These are phyloP conservation scores for Penicillium bialowiezense DNA, from an alignment of 495 filamentous ascomycete species.

Conservation along the genomic window DNA sequence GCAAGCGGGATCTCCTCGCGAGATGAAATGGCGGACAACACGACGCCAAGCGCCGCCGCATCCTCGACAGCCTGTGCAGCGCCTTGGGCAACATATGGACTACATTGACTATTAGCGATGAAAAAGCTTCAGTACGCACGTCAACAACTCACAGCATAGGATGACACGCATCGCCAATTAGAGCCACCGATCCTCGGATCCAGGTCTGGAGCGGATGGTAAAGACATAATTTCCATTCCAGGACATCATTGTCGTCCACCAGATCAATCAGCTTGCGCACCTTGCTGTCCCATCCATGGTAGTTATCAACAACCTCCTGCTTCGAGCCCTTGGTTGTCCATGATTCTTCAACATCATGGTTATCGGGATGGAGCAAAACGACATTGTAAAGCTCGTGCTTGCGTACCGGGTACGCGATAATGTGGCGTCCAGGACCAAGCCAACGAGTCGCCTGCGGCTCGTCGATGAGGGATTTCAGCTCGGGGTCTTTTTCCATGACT, in stretches of 20 bases:
- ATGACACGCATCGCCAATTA: conserved; percentile 69
- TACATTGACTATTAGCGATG: conserved; percentile 14
- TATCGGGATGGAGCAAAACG: conserved; percentile 41
- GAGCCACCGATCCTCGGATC: conserved; percentile 54
- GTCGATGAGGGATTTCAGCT: conserved; percentile 32
- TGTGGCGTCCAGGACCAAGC: conserved; percentile 43
- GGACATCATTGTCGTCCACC: conserved; percentile 49
- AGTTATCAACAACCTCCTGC: conserved; percentile 40
- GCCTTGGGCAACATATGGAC: conserved; percentile 49
- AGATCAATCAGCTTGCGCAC: conserved; percentile 37
- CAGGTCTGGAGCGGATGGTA: conserved; percentile 54
- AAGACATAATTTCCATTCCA: conserved; percentile 66
- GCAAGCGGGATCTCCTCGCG: conserved; percentile 38
- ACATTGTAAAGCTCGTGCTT: conserved; percentile 45
- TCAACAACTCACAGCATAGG: conserved; percentile 51
- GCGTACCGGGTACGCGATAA: conserved; percentile 43
- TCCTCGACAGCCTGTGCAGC: conserved; percentile 55
- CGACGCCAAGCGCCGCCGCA: conserved; percentile 49
- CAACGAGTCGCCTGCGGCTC: conserved; percentile 41
- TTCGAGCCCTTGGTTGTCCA: conserved; percentile 45
- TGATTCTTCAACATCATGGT: conserved; percentile 35
- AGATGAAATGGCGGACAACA: conserved; percentile 41
- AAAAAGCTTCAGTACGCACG: neutral
- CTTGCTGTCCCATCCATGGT: conserved; percentile 34
- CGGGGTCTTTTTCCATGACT: conserved; percentile 35